A percentile compares a stretch with the other conserved stretches of the same genome.
These are phyloP conservation scores for Zymoseptoria tritici DNA, from an alignment of 2,329 filamentous ascomycete genomes.

Conservation along the genomic window DNA sequence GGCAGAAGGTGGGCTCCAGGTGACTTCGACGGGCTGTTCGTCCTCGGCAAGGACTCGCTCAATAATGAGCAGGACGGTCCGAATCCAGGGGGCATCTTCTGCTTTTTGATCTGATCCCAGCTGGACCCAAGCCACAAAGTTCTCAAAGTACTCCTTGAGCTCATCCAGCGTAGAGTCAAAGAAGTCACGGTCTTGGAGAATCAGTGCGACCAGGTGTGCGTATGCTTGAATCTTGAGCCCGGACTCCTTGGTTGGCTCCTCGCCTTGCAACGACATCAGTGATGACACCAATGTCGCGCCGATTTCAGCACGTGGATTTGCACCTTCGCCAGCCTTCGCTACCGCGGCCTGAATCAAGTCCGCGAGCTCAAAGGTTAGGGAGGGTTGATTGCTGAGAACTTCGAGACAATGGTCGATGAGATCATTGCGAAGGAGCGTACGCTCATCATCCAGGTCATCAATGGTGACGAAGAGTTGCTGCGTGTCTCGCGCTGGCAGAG, in stretches of 20 bases:
- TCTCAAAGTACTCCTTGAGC: constrained; percentile 67
- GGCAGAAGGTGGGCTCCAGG: constrained; percentile 52
- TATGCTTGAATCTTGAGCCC: constrained; percentile 77
- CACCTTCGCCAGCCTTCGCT: constrained; percentile 52
- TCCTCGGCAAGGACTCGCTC: constrained; percentile 89
- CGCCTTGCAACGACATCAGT: constrained; percentile 59
- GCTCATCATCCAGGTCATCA: constrained; percentile 71
- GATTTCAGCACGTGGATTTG: constrained; percentile 60
- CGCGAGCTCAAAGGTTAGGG: constrained; percentile 82
- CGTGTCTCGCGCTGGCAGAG: constrained; percentile 18
- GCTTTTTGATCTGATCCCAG: constrained; percentile 57
- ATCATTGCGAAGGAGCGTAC: constrained; percentile 63
- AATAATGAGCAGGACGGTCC: constrained; percentile 79
- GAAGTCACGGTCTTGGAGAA: constrained; percentile 75
- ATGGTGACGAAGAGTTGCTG: constrained; percentile 49
- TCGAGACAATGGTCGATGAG: constrained; percentile 87
- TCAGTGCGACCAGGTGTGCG: constrained; percentile 80
- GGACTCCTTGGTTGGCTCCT: constrained; percentile 43
- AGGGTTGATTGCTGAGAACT: constrained; percentile 78
- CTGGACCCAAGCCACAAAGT: constrained; percentile 72
- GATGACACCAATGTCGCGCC: constrained; percentile 78
- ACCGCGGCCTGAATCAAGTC: constrained; percentile 74
- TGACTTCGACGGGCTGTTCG: constrained; percentile 66
- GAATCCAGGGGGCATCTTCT: constrained; percentile 85
- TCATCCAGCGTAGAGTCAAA: constrained; percentile 68